These are phyloP conservation scores for Rhytidiadelphus loreus DNA, from an alignment of 225 moss, liverwort and hornwort species.

Conservation along the genomic window DNA sequence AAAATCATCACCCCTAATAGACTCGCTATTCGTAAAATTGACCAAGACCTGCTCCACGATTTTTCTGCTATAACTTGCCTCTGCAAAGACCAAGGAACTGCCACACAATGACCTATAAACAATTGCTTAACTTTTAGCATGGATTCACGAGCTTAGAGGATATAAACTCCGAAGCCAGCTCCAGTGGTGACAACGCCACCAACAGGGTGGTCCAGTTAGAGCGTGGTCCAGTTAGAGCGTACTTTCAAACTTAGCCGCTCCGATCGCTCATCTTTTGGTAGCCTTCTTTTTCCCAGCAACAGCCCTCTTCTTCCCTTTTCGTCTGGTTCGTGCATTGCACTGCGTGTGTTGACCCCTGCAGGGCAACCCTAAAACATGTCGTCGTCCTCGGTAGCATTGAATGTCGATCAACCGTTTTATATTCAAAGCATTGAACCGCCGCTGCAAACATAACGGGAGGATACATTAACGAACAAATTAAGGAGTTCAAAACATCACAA, in stretches of 20 bases:
- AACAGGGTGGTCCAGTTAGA: background rate
- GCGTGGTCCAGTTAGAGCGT: background rate
- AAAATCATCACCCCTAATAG: background rate
- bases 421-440: constrained; percentile 58
- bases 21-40: background rate
- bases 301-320: constrained; percentile 58
- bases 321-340: constrained; percentile 63
- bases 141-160: background rate
- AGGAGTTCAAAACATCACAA: background rate
- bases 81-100: background rate
- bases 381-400: constrained; percentile 64
- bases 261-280: constrained; percentile 29
- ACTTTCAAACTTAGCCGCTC: background rate
- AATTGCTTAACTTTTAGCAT: background rate
- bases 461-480: background rate
- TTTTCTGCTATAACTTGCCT: background rate
- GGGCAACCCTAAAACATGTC: constrained; percentile 51
- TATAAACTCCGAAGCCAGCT: background rate
- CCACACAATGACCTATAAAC: background rate
- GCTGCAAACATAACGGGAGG: constrained; percentile 8
- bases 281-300: constrained; percentile 63
- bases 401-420: constrained; percentile 70
- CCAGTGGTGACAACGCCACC: background rate
- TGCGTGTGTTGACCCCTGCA: constrained; percentile 76
- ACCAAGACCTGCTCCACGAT: background rate